phyloP scores from a whole-genome alignment of 2,329 filamentous ascomycete species.

The Dactylellina haptotyla region DNA sequence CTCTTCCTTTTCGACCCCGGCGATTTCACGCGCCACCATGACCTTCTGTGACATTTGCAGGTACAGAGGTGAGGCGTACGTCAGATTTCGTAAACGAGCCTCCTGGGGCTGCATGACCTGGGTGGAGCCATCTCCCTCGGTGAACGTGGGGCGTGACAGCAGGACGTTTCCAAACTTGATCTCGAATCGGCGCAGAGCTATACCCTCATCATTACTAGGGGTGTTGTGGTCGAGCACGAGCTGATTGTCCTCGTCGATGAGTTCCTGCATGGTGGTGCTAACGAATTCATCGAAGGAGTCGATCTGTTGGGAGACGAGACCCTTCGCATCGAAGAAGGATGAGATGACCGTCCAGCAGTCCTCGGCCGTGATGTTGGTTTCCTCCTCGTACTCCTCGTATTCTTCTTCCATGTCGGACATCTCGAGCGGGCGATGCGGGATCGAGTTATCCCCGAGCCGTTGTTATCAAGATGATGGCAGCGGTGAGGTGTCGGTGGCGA shows the following conservation, averaged over 20 bases:
- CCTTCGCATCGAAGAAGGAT: conserved; percentile 95
- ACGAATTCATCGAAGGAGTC: conserved; percentile 99
- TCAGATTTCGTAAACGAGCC: conserved; percentile 92
- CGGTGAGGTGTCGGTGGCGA: background rate
- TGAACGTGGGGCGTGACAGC: conserved; percentile 88
- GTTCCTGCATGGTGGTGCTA: conserved; percentile 89
- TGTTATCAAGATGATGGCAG: no score
- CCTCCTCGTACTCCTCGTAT: conserved; percentile 51
- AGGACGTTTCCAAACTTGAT: conserved; percentile 92
- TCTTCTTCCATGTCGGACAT: conserved; percentile 53
- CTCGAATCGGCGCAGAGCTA: conserved; percentile 90
- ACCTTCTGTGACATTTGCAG: conserved; percentile 87
- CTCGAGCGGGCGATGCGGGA: conserved; percentile 8
- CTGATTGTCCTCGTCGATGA: conserved; percentile 89
- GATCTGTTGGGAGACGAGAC: conserved; percentile 94
- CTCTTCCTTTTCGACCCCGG: conserved; percentile 81
- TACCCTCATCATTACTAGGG: conserved; percentile 77
- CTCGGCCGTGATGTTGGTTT: conserved; percentile 81
- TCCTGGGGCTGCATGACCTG: conserved; percentile 90
- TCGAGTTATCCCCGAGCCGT: no score
- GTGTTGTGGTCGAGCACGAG: conserved; percentile 94
- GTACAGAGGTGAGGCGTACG: conserved; percentile 91
- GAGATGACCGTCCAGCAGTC: conserved; percentile 99
- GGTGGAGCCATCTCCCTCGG: conserved; percentile 89
- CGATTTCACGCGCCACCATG: conserved; percentile 70